Evolutionary conservation across 306 rosid genomes (phyloP).

Genomic region (Pterocarpus santalinus): DNA sequence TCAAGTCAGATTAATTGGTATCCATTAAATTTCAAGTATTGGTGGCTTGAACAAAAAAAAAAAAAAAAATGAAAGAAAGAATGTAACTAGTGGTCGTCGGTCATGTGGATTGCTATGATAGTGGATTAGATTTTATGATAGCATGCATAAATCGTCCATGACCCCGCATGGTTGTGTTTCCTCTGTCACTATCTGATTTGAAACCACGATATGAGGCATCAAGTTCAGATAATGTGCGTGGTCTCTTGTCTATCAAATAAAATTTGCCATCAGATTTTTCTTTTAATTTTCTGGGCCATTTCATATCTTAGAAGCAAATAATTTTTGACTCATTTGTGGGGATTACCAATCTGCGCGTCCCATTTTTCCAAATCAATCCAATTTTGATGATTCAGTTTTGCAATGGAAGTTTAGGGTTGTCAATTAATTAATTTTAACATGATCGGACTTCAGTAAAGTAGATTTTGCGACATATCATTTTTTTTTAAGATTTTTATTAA

Average conservation of each 20-base stretch:
- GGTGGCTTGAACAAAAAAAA: no score
- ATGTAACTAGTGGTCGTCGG: slow-evolving; percentile 17
- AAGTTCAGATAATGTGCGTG: slow-evolving; percentile 13
- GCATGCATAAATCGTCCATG: neutral
- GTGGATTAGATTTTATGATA: neutral
- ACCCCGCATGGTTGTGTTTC: slow-evolving; percentile 34
- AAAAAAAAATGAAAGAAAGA: neutral
- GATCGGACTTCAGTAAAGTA: neutral
- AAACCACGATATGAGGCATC: slow-evolving; percentile 18
- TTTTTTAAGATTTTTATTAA: no score
- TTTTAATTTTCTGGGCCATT: neutral
- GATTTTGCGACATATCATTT: no score
- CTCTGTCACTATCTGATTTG: slow-evolving; percentile 39
- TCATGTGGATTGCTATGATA: slow-evolving; percentile 37
- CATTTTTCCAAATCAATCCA: neutral
- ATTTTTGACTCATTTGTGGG: neutral
- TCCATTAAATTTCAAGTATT: no score
- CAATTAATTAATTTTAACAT: neutral
- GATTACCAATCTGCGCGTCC: neutral
- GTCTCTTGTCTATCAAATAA: neutral
- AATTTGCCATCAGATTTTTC: neutral
- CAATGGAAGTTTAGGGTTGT: neutral
- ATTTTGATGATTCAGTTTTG: neutral
- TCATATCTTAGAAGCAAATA: neutral
- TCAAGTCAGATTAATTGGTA: no score